Conservation (phyloP, 306 rosid genomes). For the Elaeagnus macrophylla region DNA sequence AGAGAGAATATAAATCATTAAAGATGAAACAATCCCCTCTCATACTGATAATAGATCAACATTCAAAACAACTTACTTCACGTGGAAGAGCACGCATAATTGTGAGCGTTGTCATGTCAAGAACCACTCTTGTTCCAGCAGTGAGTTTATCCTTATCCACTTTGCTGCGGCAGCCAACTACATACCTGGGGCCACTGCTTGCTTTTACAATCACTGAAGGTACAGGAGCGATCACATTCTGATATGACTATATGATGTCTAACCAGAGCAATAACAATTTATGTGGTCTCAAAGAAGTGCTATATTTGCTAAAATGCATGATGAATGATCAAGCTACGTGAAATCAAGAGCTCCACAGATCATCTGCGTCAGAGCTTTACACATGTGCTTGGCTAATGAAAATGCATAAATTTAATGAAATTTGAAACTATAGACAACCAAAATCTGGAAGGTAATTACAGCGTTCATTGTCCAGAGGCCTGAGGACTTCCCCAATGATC, state of each 20-base stretch:
- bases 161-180: slow-evolving; percentile 91
- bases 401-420: too few species aligned
- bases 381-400: too few species aligned
- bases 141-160: slow-evolving; percentile 84
- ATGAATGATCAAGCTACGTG: too few species aligned
- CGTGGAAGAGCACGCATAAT: slow-evolving; percentile 97
- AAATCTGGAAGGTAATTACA: slow-evolving; percentile 27
- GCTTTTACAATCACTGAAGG: slow-evolving; percentile 86
- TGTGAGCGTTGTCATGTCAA: slow-evolving; percentile 88
- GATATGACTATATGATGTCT: neutral
- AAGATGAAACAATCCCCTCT: slow-evolving; percentile 5
- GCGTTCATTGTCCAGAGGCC: slow-evolving; percentile 95
- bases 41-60: slow-evolving; percentile 7
- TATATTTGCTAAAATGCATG: too few species aligned
- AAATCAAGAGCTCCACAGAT: too few species aligned
- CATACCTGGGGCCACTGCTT: slow-evolving; percentile 90
- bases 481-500: slow-evolving; percentile 89
- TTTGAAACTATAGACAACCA: neutral
- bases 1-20: slow-evolving; percentile 10
- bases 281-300: too few species aligned
- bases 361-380: too few species aligned
- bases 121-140: slow-evolving; percentile 88
- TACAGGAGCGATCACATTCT: slow-evolving; percentile 14
- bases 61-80: slow-evolving; percentile 41
- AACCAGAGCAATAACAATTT: neutral